Evolutionary conservation across 1,139 yeast species (phyloP).

Genomic region (Geotrichum aggregatum): DNA sequence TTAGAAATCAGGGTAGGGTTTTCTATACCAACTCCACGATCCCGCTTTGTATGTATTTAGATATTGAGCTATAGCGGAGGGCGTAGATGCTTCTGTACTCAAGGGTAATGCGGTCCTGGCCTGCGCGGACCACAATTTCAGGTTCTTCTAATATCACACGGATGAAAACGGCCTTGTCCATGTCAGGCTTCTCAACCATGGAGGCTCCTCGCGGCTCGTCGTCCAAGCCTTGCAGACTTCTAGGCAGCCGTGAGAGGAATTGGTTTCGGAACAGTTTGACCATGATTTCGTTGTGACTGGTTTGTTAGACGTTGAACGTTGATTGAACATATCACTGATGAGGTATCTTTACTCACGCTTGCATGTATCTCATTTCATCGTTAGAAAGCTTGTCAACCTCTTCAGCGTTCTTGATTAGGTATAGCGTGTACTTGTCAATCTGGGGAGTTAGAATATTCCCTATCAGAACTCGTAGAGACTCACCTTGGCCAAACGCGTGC

Average conservation of each 20-base stretch:
- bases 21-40: constrained; percentile 10
- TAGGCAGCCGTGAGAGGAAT: constrained; percentile 66
- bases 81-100: constrained; percentile 69
- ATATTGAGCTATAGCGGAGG: constrained; percentile 54
- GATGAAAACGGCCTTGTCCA: constrained; percentile 71
- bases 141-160: constrained; percentile 48
- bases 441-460: constrained; percentile 22
- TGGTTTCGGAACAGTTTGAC: constrained; percentile 63
- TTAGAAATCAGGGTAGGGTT: not conserved
- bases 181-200: constrained; percentile 77
- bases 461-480: not conserved
- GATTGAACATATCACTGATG: too few species aligned
- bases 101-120: constrained; percentile 58
- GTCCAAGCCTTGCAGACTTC: constrained; percentile 62
- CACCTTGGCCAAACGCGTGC: constrained; percentile 55
- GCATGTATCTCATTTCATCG: constrained; percentile 63
- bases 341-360: constrained; percentile 31
- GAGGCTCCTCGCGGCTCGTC: constrained; percentile 71
- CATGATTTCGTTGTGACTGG: constrained; percentile 58
- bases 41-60: constrained; percentile 13
- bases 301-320: constrained; percentile 25
- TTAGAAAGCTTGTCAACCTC: constrained; percentile 45
- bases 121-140: constrained; percentile 36
- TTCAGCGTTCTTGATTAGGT: constrained; percentile 41
- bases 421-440: constrained; percentile 64